Evolutionary conservation across 2,329 filamentous ascomycete genomes (phyloP), one percentile per base, ranked within the genome.

Genomic region (Fusarium irregulare): DNA sequence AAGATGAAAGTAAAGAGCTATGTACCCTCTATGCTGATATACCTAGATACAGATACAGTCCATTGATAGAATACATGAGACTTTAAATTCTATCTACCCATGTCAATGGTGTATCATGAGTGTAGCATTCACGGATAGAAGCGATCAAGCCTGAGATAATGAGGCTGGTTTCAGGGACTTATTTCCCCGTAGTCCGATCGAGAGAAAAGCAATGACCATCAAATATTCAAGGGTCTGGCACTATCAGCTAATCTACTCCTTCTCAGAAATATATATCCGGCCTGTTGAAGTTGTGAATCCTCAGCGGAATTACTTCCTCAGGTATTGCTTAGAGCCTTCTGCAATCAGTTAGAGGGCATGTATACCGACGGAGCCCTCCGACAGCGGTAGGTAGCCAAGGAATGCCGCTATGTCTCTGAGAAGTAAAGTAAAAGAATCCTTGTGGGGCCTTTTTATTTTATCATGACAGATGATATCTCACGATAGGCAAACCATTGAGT

Each of bases 361-460:
- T 50, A 65, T 59, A 64, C 57, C 56, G 56, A 66, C 70, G 73
- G 73, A 66, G 68, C 65, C 68, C 71, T 70, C 73, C 71, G 68
- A 68, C 47, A 56, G 56, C 68, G 65, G 66, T 50, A 56, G 56
- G 66, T 50, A 56, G 54, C 63, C 63, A 58, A 61, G 60, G 58
- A 42, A 49, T 53, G 54, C 58, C 53, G 57, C 56, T 48, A 44
- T 61, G 20, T 61, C 63, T 66, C 61, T 58, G 12, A 49, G 32
- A 47, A 45, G 34, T 55, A 60, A 37, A 37, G 34, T 37, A 37
- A 7, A n/a, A n/a, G 34, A 44, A 47, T 47, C 20, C 41, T 45
- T 56, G 64, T 66, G 64, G 64, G 56, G 20, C 56, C 56, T 45
- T 45, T 62, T 62, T 61, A 42, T 37, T 56, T 48, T 32, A 54